Conservation (phyloP, 306 rosid genomes). For the Trichosanthes truncata region DNA sequence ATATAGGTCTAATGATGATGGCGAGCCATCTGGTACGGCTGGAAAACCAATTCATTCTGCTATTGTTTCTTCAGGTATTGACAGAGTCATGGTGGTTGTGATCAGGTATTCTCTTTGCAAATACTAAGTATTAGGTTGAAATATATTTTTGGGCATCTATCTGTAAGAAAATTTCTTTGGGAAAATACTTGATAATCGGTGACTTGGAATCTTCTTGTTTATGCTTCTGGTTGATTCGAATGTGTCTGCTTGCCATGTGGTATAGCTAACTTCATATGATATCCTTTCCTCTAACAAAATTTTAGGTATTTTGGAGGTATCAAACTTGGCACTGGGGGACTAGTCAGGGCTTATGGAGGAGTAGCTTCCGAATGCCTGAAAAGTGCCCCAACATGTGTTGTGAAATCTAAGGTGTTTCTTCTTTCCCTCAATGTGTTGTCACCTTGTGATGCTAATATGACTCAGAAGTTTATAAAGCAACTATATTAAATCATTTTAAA, state of each 20-base stretch:
- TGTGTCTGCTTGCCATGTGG: background rate
- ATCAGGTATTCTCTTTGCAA: constrained; percentile 42
- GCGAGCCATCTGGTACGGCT: constrained; percentile 91
- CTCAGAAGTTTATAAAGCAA: background rate
- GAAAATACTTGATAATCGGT: background rate
- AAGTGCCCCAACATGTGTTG: constrained; percentile 64
- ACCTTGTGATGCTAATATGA: background rate
- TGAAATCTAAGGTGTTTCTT: constrained; percentile 62
- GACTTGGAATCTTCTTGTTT: background rate
- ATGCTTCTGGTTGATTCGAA: background rate
- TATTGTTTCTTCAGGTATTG: constrained; percentile 75
- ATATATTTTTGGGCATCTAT: background rate
- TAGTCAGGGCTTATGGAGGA: constrained; percentile 95
- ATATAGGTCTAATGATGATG: constrained; percentile 85
- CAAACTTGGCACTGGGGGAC: constrained; percentile 83
- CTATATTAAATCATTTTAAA: background rate
- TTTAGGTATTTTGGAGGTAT: constrained; percentile 84
- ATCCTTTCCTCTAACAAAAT: background rate
- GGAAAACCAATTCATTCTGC: constrained; percentile 91
- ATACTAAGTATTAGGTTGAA: background rate
- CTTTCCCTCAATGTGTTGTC: background rate
- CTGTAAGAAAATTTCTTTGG: background rate
- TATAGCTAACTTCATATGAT: background rate
- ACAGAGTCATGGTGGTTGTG: constrained; percentile 94
- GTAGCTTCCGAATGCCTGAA: constrained; percentile 83